Evolutionary conservation across 2,329 filamentous ascomycete species (phyloP), one percentile per base, ranked within the genome.

Genomic region (Exserohilum rostratum): DNA sequence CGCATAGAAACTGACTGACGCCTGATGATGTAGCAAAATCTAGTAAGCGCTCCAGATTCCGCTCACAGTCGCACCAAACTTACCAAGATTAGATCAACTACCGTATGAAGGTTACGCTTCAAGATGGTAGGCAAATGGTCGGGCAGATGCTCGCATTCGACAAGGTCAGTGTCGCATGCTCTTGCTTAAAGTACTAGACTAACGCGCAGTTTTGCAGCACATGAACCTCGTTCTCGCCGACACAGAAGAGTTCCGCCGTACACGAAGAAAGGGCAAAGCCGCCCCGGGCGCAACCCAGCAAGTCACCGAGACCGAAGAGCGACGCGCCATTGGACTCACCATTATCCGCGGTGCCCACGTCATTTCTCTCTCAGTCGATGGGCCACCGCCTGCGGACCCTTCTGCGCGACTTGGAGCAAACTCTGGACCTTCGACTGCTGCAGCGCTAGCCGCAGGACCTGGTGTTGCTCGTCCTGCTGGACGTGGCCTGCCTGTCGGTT

Each of bases 141-240:
- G 95, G 93, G 59, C 92, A 98, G 78, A 96, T 99, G 91, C 86
- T 99, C 66, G 95, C 95, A 50, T 99, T 98, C 72, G 95, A 99
- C 79, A 98, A 98, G 86, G 91, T 93, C 50, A 40, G 79, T 51
- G 63, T 51, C 12, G 47, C 34, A 30, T 38, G 48, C 37, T 33
- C 13, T 33, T 30, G 10, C 13, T 22, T 39, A 11, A 1, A 15
- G 22, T 10, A 27, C 30, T 15, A 17, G 45, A 25, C 65, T 74
- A 29, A 73, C 29, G 15, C 25, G 33, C 38, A 43, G 7, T 20
- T 27, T 48, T n/a, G 5, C 64, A 96, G 92, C 95, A 99, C 79
- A 99, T 99, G 95, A 99, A 99, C 78, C 86, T 99, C 64, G 95
- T 99, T 59, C 90, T 99, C 60, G 95, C 93, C 78, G 95, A 99